These are phyloP conservation scores for Ophiosphaerella narmari DNA, from an alignment of 2,329 filamentous ascomycete species.

Conservation along the genomic window DNA sequence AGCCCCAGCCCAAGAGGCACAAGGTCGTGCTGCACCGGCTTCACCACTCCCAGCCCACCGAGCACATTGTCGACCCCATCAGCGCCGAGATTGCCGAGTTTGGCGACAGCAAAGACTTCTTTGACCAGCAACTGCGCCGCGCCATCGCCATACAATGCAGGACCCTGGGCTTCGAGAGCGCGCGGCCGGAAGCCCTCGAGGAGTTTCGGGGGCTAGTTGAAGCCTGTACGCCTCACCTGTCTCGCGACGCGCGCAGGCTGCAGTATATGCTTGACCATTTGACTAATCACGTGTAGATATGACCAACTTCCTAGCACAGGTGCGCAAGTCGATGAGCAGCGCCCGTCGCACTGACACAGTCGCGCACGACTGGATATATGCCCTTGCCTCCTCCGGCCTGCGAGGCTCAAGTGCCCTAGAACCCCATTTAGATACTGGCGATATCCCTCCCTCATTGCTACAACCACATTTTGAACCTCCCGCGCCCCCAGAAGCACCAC, in stretches of 20 bases:
- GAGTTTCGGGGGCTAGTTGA: conserved; percentile 60
- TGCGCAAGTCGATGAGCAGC: conserved; percentile 62
- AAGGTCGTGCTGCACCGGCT: conserved; percentile 38
- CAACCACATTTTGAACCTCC: conserved; percentile 51
- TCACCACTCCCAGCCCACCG: conserved; percentile 40
- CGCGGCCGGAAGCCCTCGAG: conserved; percentile 61
- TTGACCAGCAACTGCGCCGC: conserved; percentile 60
- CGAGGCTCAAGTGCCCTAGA: conserved; percentile 47
- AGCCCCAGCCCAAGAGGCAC: conserved; percentile 40
- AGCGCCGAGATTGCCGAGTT: conserved; percentile 38
- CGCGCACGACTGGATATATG: conserved; percentile 63
- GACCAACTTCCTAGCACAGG: conserved; percentile 57
- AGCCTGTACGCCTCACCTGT: conserved; percentile 56
- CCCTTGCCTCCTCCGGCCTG: conserved; percentile 51
- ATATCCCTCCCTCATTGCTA: conserved; percentile 38
- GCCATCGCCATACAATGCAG: conserved; percentile 59
- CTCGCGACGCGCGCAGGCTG: conserved; percentile 6
- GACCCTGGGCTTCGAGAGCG: conserved; percentile 60
- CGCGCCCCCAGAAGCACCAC: conserved; percentile 45
- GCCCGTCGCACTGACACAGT: conserved; percentile 61
- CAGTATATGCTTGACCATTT: neutral
- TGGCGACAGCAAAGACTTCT: conserved; percentile 55
- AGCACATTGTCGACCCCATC: conserved; percentile 39
- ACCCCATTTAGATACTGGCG: conserved; percentile 49
- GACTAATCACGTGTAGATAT: conserved; percentile 53